Evolutionary conservation across 805 yeast genomes (phyloP), one percentile per base, ranked within the genome.

Genomic region (Babjeviella inositovora): DNA sequence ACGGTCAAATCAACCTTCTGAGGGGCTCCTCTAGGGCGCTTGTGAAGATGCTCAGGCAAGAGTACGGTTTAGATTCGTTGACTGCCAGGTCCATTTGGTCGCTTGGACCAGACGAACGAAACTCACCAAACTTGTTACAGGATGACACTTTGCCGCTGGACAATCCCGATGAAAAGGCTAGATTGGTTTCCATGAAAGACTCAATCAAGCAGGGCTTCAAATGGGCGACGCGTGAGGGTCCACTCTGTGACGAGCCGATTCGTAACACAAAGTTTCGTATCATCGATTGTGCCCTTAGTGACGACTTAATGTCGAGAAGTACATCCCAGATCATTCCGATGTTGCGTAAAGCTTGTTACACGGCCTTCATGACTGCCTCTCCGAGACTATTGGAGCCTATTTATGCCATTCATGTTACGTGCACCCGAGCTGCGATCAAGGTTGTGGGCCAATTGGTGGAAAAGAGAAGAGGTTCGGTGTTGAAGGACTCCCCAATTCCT

Each of bases 221-320:
- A 35, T 79, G 93, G 90, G 74, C 76, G 3, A 57, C 66, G 0
- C 57, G 68, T 26, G 93, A 80, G 36, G 98, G 98, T 0, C 98
- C 99, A 0, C 51, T 90, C n/a, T 70, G 92, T 30, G 93, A 77
- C 29, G 95, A 82, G 39, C 73, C 79, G 0, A 56, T 90, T 5
- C 50, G 79, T 25, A 63, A 71, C 25, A 67, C 73, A 5, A 70
- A 65, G 31, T 82, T 90, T 45, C 67, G 69, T 26, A 57, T 90
- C 19, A 54, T 81, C 22, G 80, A 72, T 27, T 64, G 68, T 1
- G 48, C 51, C 0, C 37, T 77, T 3, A 58, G 74, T 5, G 45
- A 54, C 0, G 59, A 62, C 14, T 50, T 55, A 5, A 33, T 57
- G 2, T 66, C 60, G 19, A 47, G 72, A 19, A 62, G 66, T 14